Conservation (phyloP, 139 green algal genomes). For the Asterochloris sp. region DNA sequence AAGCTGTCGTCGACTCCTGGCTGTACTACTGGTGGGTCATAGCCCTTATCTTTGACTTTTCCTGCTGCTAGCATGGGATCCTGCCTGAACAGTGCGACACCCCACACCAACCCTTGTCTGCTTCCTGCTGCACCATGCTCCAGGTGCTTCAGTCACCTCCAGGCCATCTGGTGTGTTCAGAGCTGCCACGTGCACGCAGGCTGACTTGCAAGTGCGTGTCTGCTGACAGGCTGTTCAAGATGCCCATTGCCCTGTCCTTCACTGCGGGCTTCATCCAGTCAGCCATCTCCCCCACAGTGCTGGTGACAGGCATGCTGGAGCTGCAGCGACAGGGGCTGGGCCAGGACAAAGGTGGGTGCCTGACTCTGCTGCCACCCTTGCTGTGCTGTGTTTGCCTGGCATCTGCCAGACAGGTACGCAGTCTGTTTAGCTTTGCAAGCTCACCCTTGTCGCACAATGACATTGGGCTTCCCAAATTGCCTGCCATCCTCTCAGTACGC, state of each 20-base stretch:
- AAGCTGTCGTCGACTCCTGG: constrained; percentile 4
- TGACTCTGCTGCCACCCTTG: too few relatives aligned
- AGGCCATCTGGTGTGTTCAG: neutral
- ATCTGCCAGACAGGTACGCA: too few relatives aligned
- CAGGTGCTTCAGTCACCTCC: neutral
- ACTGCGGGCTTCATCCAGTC: constrained; percentile 42
- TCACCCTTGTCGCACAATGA: too few relatives aligned
- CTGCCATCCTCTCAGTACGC: too few relatives aligned
- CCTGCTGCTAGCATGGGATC: neutral
- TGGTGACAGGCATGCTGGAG: constrained; percentile 41
- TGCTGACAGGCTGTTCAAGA: constrained; percentile 23
- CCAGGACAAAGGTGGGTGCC: constrained; percentile 20
- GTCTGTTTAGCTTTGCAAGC: too few relatives aligned
- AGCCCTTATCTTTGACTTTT: too few relatives aligned
- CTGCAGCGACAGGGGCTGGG: constrained; percentile 32
- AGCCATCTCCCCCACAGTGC: constrained; percentile 41
- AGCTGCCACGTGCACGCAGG: neutral
- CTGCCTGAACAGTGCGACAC: neutral
- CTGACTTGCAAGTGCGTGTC: neutral
- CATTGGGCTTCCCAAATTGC: too few relatives aligned
- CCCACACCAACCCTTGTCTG: too few relatives aligned
- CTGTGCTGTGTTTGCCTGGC: too few relatives aligned
- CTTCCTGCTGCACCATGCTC: neutral
- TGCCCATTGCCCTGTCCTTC: constrained; percentile 34
- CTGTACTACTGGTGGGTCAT: constrained; percentile 8